Conservation (phyloP, 768 basidiomycete species). For the Exidia glandulosa region DNA sequence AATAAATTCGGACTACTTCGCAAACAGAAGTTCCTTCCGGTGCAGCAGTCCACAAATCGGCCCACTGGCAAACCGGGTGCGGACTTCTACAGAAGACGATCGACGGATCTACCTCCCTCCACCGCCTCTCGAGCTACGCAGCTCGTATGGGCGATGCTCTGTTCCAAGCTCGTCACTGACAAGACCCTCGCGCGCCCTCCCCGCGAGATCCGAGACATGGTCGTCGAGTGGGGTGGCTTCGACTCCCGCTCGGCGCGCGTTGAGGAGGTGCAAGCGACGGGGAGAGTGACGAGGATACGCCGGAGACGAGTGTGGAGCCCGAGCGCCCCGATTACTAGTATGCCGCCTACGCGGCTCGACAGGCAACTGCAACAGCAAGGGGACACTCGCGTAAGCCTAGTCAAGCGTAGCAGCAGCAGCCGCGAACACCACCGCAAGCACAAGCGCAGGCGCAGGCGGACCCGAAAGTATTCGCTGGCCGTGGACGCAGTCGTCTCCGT, state of each 20-base stretch:
- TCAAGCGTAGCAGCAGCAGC: neutral
- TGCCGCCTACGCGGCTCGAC: neutral
- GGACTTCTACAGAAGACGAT: constrained; percentile 43
- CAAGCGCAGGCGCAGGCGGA: neutral
- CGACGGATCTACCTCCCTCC: constrained; percentile 38
- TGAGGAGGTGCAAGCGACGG: constrained; percentile 6
- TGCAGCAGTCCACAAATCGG: too few species aligned
- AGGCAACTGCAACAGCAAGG: constrained; percentile 1
- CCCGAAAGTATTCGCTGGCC: neutral
- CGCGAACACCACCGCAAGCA: neutral
- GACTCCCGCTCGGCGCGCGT: constrained; percentile 25
- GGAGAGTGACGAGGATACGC: neutral
- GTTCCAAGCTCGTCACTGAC: constrained; percentile 40
- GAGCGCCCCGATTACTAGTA: neutral
- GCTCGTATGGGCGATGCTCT: constrained; percentile 51
- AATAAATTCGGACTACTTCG: too few species aligned
- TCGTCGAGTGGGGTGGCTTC: constrained; percentile 41
- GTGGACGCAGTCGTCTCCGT: constrained; percentile 25
- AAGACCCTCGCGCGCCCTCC: constrained; percentile 29
- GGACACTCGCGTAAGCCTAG: neutral
- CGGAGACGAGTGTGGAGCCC: constrained; percentile 2
- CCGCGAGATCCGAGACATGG: constrained; percentile 38
- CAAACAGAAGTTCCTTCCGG: too few species aligned
- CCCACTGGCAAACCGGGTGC: too few species aligned
- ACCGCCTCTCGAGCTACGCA: constrained; percentile 37